These are phyloP conservation scores for Nitzschia palea DNA, from an alignment of 108 stramenopile species.

Conservation along the genomic window DNA sequence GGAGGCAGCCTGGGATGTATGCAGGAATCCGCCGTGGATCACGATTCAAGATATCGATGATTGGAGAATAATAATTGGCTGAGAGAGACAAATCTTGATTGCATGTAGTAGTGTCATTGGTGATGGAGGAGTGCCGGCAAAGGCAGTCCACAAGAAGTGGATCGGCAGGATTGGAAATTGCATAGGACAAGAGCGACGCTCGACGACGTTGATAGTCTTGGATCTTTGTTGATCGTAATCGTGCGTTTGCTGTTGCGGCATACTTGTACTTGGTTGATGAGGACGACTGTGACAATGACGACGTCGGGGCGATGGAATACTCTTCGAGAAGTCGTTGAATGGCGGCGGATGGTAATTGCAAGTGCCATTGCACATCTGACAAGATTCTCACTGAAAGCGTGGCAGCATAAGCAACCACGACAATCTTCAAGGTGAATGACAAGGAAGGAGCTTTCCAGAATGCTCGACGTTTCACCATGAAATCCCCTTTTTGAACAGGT, in stretches of 20 bases:
- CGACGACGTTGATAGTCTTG: too few species aligned
- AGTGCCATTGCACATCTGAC: neutral
- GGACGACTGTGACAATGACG: neutral
- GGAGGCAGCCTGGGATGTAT: constrained; percentile 7
- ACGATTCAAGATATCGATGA: neutral
- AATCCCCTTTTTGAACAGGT: too few species aligned
- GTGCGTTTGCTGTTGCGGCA: neutral
- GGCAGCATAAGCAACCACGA: neutral
- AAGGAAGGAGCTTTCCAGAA: constrained; percentile 3
- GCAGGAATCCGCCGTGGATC: constrained; percentile 9
- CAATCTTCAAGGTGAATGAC: neutral
- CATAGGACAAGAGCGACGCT: too few species aligned
- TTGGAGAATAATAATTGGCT: too few species aligned
- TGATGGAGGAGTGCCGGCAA: too few species aligned
- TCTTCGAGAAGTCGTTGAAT: neutral
- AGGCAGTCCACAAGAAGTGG: too few species aligned
- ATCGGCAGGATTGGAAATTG: too few species aligned
- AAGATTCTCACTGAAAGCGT: neutral
- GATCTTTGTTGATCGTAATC: neutral
- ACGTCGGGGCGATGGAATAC: neutral
- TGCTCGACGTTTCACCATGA: too few species aligned
- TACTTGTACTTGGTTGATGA: neutral
- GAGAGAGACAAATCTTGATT: too few species aligned
- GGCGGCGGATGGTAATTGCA: neutral
- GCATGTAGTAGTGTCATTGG: too few species aligned